phyloP scores from a whole-genome alignment of 2,329 filamentous ascomycete genomes.

The Colletotrichum caudatum region DNA sequence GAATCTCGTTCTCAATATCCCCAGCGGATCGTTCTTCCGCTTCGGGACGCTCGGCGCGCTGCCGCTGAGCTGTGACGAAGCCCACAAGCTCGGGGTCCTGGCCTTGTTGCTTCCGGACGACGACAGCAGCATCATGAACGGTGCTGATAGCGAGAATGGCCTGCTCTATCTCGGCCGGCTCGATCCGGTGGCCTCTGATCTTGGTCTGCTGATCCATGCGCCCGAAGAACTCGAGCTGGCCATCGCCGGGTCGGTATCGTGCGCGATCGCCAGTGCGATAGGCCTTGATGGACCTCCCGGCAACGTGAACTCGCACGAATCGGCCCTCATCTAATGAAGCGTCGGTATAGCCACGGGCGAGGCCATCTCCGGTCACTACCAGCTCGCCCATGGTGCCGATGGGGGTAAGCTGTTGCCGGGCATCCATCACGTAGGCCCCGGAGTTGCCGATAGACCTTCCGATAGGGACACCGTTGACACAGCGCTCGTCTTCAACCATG shows the following conservation, averaged over 20 bases:
- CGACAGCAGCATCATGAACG: constrained; percentile 42
- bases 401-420: constrained; percentile 43
- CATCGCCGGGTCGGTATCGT: constrained; percentile 34
- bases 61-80: background rate
- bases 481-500: background rate
- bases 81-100: constrained; percentile 10
- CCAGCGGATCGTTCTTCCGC: background rate
- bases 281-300: constrained; percentile 24
- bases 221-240: constrained; percentile 46
- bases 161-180: constrained; percentile 47
- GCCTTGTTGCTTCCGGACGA: constrained; percentile 29
- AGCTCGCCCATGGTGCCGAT: constrained; percentile 47
- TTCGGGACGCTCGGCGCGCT: background rate
- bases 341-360: constrained; percentile 46
- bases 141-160: constrained; percentile 32
- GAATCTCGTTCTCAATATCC: constrained; percentile 1
- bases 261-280: constrained; percentile 48
- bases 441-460: constrained; percentile 43
- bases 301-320: constrained; percentile 41
- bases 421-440: constrained; percentile 45
- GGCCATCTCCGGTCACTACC: constrained; percentile 47
- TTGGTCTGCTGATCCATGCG: constrained; percentile 49
- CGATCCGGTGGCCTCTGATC: constrained; percentile 48
- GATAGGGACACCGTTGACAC: constrained; percentile 43
- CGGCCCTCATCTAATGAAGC: constrained; percentile 24